Percentiles rank a stretch among this genome's conserved stretches.
Evolutionary conservation across 352 stramenopile species (phyloP).

Genomic region (Peronosclerospora sorghi): DNA sequence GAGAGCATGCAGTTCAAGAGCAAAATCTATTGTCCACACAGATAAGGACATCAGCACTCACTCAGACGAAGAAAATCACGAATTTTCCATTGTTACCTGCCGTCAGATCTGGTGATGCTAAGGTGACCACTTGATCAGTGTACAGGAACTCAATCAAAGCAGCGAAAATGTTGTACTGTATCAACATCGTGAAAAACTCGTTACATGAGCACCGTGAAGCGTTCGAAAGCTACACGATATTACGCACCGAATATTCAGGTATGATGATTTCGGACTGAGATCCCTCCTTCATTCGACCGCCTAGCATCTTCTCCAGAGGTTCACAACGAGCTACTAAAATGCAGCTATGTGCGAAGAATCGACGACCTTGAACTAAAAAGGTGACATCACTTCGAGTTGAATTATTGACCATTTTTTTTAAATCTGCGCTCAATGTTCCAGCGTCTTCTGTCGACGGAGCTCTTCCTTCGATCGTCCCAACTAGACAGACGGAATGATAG

Average conservation of each 20-base stretch:
- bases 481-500: conserved; percentile 83
- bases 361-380: conserved; percentile 67
- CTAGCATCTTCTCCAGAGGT: conserved; percentile 85
- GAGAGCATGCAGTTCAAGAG: conserved; percentile 67
- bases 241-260: conserved; percentile 56
- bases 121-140: conserved; percentile 58
- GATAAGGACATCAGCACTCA: no score
- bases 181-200: background rate
- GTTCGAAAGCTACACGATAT: no score
- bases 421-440: conserved; percentile 51
- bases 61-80: no score
- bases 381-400: conserved; percentile 64
- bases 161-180: conserved; percentile 65
- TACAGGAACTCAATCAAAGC: conserved; percentile 86
- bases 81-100: conserved; percentile 19
- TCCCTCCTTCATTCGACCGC: conserved; percentile 77
- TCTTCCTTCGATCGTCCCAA: conserved; percentile 13
- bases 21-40: conserved; percentile 38
- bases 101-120: conserved; percentile 25
- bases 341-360: conserved; percentile 70
- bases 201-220: no score
- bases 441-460: conserved; percentile 3
- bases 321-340: conserved; percentile 85
- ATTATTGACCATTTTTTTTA: conserved; percentile 82
- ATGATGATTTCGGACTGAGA: conserved; percentile 55